Evolutionary conservation across 768 basidiomycete species (phyloP).

Genomic region (Lepiota brunneoincarnata): DNA sequence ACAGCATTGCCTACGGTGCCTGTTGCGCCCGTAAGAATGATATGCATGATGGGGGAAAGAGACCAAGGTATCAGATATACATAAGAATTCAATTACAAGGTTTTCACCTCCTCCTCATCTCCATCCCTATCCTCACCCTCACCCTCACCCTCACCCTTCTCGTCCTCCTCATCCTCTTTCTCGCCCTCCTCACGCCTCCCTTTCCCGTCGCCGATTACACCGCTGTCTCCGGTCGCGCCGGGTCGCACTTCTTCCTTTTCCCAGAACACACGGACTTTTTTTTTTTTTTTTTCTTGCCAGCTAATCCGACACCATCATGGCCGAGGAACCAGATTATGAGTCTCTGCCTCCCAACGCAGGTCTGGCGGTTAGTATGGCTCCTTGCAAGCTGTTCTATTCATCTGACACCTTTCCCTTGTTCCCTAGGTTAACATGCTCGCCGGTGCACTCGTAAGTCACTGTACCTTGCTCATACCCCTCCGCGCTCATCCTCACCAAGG

Average conservation of each 20-base stretch:
- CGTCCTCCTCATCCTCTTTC: neutral
- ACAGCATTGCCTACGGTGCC: conserved; percentile 21
- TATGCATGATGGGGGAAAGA: conserved; percentile 22
- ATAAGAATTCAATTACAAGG: too few relatives aligned
- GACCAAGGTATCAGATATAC: neutral
- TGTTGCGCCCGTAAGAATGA: conserved; percentile 22
- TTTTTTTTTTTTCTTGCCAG: neutral
- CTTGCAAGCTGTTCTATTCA: conserved; percentile 3
- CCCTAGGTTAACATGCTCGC: conserved; percentile 93
- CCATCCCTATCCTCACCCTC: too few relatives aligned
- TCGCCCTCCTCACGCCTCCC: neutral
- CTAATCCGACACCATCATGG: conserved; percentile 11
- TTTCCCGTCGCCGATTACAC: neutral
- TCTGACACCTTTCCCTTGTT: conserved; percentile 15
- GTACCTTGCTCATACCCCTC: neutral
- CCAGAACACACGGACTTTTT: too few relatives aligned
- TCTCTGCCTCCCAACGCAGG: conserved; percentile 66
- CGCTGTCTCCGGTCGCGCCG: neutral
- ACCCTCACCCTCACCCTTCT: too few relatives aligned
- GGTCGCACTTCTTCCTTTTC: neutral
- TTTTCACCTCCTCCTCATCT: too few relatives aligned
- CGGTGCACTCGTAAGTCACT: conserved; percentile 78
- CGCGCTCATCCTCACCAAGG: conserved; percentile 44
- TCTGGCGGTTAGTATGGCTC: conserved; percentile 55
- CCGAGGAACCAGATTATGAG: conserved; percentile 18